Evolutionary conservation across 169 alveolate genomes (phyloP).

Genomic region (Plasmodium relictum): DNA sequence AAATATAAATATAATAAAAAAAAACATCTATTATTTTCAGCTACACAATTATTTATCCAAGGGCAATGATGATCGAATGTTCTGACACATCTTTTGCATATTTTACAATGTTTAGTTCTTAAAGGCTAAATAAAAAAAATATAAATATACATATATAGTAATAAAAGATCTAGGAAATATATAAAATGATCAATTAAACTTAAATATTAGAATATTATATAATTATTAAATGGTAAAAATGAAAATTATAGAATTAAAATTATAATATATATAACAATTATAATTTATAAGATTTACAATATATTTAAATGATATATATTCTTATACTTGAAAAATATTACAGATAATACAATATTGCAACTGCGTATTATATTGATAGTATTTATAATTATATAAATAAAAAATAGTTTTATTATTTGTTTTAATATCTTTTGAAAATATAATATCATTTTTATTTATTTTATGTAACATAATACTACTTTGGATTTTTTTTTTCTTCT

Average conservation of each 20-base stretch:
- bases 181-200: no score
- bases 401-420: not conserved
- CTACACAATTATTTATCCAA: constrained; percentile 69
- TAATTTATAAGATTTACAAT: not conserved
- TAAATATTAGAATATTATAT: no score
- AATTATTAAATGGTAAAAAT: no score
- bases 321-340: constrained; percentile 7
- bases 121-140: constrained; percentile 1
- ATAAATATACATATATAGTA: not conserved
- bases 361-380: constrained; percentile 14
- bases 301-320: not conserved
- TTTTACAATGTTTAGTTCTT: constrained; percentile 42
- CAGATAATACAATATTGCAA: not conserved
- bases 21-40: constrained; percentile 37
- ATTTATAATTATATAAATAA: not conserved
- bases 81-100: constrained; percentile 30
- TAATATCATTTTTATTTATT: constrained; percentile 14
- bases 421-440: constrained; percentile 21
- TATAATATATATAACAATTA: no score
- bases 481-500: not conserved
- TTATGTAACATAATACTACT: not conserved
- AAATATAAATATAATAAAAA: constrained; percentile 31
- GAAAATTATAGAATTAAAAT: no score
- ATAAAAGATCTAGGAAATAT: not conserved
- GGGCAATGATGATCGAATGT: constrained; percentile 68